Evolutionary conservation across 768 basidiomycete species (phyloP).

Genomic region (Hygrophoropsis aurantiaca): DNA sequence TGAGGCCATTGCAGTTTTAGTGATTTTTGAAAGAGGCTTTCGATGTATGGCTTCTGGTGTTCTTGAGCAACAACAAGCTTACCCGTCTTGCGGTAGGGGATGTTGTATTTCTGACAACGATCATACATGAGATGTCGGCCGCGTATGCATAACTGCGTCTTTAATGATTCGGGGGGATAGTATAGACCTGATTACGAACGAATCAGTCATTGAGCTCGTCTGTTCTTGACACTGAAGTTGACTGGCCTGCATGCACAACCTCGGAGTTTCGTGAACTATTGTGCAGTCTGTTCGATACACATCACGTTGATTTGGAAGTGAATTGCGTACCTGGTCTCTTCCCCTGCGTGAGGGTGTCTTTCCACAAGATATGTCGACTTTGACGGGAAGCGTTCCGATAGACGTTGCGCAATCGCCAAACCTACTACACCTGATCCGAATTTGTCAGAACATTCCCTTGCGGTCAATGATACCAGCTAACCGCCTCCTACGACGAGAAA

Average conservation of each 20-base stretch:
- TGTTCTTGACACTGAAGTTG: not conserved
- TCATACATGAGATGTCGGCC: constrained; percentile 85
- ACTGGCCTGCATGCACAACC: constrained; percentile 84
- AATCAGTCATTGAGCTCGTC: not conserved
- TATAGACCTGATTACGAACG: constrained; percentile 59
- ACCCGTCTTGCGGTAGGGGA: constrained; percentile 73
- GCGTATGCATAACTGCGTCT: constrained; percentile 82
- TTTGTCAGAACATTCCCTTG: not conserved
- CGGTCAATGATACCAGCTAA: constrained; percentile 22
- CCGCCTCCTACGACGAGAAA: constrained; percentile 90
- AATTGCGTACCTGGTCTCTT: constrained; percentile 74
- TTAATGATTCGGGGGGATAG: constrained; percentile 80
- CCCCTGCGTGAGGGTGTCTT: constrained; percentile 68
- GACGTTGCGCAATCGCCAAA: constrained; percentile 76
- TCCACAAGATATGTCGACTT: constrained; percentile 84
- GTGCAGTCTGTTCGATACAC: not conserved
- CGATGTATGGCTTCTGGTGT: constrained; percentile 69
- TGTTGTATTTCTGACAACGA: constrained; percentile 58
- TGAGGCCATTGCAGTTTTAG: constrained; percentile 51
- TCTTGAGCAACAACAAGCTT: constrained; percentile 86
- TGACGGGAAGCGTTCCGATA: constrained; percentile 60
- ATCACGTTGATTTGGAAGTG: not conserved
- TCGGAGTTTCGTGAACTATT: constrained; percentile 89
- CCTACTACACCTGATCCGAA: constrained; percentile 72
- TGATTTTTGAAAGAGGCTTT: constrained; percentile 65